Percentiles rank a stretch among this genome's conserved stretches.
Conservation (phyloP, 352 stramenopile species). For the Phytophthora pisi region DNA sequence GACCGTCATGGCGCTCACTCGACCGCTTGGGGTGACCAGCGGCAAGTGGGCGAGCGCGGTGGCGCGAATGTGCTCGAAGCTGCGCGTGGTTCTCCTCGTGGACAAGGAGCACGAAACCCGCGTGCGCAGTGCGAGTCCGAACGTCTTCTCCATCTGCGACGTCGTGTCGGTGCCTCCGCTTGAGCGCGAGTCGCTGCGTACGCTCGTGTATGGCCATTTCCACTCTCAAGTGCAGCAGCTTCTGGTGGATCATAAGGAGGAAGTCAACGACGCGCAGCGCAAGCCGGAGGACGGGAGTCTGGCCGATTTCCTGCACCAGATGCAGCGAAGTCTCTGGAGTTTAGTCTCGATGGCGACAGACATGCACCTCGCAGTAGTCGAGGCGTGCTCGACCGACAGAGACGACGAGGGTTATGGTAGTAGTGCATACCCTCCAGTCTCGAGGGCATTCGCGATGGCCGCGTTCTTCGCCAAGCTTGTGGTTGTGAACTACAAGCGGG, state of each 20-base stretch:
- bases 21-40: conserved; percentile 68
- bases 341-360: conserved; percentile 36
- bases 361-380: conserved; percentile 34
- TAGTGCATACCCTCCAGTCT: not conserved
- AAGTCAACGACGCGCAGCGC: not conserved
- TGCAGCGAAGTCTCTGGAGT: conserved; percentile 50
- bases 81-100: conserved; percentile 55
- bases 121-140: conserved; percentile 20
- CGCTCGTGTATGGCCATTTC: conserved; percentile 54
- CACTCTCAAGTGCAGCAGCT: conserved; percentile 43
- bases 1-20: conserved; percentile 80
- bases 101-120: conserved; percentile 28
- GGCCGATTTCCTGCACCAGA: conserved; percentile 37
- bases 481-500: conserved; percentile 19
- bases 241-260: not conserved
- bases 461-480: conserved; percentile 32
- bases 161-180: conserved; percentile 39
- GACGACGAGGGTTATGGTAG: not conserved
- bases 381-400: conserved; percentile 1
- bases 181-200: conserved; percentile 32
- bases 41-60: conserved; percentile 75
- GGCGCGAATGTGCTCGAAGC: conserved; percentile 51
- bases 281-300: conserved; percentile 18
- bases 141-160: conserved; percentile 42
- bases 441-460: conserved; percentile 24